phyloP scores from a whole-genome alignment of 495 filamentous ascomycete genomes.

The Podospora tetraspora region DNA sequence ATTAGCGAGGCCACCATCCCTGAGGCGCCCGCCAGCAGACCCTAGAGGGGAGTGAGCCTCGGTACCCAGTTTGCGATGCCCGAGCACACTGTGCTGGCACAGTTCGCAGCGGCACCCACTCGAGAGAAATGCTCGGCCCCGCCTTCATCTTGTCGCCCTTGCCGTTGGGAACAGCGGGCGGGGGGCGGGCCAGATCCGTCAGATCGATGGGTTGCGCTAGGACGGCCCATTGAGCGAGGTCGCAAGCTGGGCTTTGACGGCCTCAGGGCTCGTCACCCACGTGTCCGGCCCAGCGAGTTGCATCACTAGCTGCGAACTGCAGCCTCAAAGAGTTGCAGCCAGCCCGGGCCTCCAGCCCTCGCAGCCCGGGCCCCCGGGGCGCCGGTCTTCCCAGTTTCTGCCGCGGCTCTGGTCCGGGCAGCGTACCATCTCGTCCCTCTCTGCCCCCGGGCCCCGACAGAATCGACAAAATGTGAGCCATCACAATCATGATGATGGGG shows the following conservation, averaged over 20 bases:
- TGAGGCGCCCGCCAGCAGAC: neutral
- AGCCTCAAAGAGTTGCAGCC: constrained; percentile 5
- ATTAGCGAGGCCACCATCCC: constrained; percentile 31
- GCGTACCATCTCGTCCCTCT: neutral
- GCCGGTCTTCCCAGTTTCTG: neutral
- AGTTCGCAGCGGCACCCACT: neutral
- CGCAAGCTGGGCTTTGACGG: neutral
- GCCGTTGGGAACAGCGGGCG: constrained; percentile 17
- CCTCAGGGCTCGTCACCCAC: constrained; percentile 5
- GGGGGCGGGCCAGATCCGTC: constrained; percentile 20
- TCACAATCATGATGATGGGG: neutral
- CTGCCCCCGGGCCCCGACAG: neutral
- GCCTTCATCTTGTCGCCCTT: constrained; percentile 25
- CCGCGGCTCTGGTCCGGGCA: neutral
- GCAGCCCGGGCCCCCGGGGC: neutral
- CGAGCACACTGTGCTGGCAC: neutral
- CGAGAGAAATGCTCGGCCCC: constrained; percentile 18
- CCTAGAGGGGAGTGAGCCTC: neutral
- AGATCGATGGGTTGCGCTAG: constrained; percentile 17
- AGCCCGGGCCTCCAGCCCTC: too few relatives aligned
- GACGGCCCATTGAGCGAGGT: constrained; percentile 6
- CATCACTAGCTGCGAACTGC: constrained; percentile 13
- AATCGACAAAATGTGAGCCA: neutral
- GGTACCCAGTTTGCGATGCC: neutral
- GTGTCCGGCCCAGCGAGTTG: constrained; percentile 7